Percentiles rank a stretch among this genome's conserved stretches.
phyloP scores from a whole-genome alignment of 1,284 basidiomycete genomes.

The Bjerkandera adusta region DNA sequence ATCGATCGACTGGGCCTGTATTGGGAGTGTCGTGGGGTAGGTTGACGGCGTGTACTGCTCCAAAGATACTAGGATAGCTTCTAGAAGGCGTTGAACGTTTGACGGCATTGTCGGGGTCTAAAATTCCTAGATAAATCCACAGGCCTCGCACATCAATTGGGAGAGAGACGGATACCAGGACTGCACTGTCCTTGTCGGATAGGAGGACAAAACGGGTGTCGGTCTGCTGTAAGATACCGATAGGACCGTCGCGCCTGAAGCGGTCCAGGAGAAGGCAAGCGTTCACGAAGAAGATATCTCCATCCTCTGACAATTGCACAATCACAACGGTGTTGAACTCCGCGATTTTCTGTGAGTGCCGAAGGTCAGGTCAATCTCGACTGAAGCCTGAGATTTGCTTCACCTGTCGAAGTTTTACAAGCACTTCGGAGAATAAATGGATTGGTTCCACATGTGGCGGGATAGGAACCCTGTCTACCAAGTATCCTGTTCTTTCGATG shows the following conservation, averaged over 20 bases:
- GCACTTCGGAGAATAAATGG: conserved; percentile 20
- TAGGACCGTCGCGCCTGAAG: neutral
- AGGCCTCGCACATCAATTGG: neutral
- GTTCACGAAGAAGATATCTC: conserved; percentile 48
- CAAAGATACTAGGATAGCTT: neutral
- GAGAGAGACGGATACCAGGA: neutral
- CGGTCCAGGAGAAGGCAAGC: conserved; percentile 20
- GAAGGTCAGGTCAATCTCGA: neutral
- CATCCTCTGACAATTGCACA: conserved; percentile 37
- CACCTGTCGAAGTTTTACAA: conserved; percentile 34
- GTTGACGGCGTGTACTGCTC: neutral
- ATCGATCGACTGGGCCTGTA: conserved; percentile 7
- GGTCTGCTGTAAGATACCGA: too few relatives aligned
- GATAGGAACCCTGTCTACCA: conserved; percentile 11
- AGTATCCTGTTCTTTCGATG: conserved; percentile 8
- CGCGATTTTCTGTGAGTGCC: conserved; percentile 18
- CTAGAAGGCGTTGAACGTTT: neutral
- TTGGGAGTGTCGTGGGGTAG: neutral
- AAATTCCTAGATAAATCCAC: neutral
- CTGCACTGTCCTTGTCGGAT: neutral
- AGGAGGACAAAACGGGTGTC: neutral
- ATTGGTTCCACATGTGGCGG: neutral
- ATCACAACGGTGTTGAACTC: conserved; percentile 37
- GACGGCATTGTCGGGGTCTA: neutral
- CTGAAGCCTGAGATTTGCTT: neutral